phyloP scores from a whole-genome alignment of 2,329 filamentous ascomycete species.

The Trichophyton simii region DNA sequence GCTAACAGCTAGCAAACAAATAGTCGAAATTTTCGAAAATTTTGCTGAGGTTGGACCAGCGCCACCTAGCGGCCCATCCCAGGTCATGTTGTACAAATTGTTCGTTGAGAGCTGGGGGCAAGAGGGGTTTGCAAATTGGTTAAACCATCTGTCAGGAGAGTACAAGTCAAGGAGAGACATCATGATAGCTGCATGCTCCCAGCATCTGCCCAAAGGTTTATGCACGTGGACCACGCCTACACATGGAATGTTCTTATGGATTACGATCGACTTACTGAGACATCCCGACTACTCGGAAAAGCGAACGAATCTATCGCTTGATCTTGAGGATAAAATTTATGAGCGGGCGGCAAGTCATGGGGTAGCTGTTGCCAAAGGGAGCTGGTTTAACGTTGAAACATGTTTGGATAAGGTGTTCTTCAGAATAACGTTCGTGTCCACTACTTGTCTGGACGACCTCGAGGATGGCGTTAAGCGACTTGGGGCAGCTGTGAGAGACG shows the following conservation, averaged over 20 bases:
- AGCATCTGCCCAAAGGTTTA: slow-evolving; percentile 15
- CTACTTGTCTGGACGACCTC: background rate
- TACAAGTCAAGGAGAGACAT: slow-evolving; percentile 17
- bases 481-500: background rate
- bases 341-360: background rate
- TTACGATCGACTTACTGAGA: background rate
- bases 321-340: background rate
- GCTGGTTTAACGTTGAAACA: background rate
- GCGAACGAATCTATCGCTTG: background rate
- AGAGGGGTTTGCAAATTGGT: slow-evolving; percentile 20
- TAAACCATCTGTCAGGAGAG: slow-evolving; percentile 15
- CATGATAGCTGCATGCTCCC: slow-evolving; percentile 19
- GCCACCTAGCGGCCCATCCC: slow-evolving; percentile 63
- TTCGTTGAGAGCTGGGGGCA: slow-evolving; percentile 35
- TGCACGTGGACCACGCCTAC: slow-evolving; percentile 17
- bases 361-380: background rate
- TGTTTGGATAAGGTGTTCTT: background rate
- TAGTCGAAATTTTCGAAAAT: slow-evolving; percentile 62
- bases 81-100: slow-evolving; percentile 67
- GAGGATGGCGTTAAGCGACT: background rate
- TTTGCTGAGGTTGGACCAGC: slow-evolving; percentile 69
- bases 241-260: slow-evolving; percentile 18
- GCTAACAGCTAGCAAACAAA: slow-evolving; percentile 68
- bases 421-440: background rate
- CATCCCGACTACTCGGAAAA: background rate